Evolutionary conservation across 2,329 filamentous ascomycete genomes (phyloP).

Genomic region (Sporothrix humicola): DNA sequence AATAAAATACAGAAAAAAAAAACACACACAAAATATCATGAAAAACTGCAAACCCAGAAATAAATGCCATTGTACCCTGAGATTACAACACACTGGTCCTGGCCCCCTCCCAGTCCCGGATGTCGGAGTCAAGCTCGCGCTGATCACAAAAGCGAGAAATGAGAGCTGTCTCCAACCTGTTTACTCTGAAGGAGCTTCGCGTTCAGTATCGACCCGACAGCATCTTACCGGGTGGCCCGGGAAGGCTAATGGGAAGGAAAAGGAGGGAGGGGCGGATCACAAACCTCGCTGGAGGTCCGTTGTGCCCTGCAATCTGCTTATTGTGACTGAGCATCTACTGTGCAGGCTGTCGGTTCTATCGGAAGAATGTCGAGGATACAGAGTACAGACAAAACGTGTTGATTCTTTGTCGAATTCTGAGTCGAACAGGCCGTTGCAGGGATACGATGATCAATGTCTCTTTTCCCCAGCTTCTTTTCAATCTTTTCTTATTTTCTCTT

Average conservation of each 20-base stretch:
- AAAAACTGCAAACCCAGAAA: neutral
- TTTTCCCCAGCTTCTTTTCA: neutral
- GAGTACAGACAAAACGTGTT: neutral
- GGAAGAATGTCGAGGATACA: neutral
- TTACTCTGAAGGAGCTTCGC: neutral
- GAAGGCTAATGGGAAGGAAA: neutral
- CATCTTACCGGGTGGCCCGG: constrained; percentile 3
- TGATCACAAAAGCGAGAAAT: neutral
- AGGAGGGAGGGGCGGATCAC: constrained; percentile 10
- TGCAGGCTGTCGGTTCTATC: neutral
- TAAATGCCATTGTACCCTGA: neutral
- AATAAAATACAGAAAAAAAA: neutral
- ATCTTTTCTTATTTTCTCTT: too few species aligned
- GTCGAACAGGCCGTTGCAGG: constrained; percentile 13
- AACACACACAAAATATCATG: neutral
- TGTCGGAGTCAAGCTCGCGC: neutral
- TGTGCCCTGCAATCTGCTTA: neutral
- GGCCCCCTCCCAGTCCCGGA: neutral
- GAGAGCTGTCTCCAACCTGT: neutral
- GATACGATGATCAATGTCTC: neutral
- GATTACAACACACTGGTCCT: neutral
- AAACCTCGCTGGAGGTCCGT: neutral
- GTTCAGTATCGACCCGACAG: constrained; percentile 3
- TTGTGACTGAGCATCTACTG: neutral
- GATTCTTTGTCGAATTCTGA: neutral